These are phyloP conservation scores for Glycyrrhiza uralensis DNA, from an alignment of 306 rosid genomes.

Conservation along the genomic window DNA sequence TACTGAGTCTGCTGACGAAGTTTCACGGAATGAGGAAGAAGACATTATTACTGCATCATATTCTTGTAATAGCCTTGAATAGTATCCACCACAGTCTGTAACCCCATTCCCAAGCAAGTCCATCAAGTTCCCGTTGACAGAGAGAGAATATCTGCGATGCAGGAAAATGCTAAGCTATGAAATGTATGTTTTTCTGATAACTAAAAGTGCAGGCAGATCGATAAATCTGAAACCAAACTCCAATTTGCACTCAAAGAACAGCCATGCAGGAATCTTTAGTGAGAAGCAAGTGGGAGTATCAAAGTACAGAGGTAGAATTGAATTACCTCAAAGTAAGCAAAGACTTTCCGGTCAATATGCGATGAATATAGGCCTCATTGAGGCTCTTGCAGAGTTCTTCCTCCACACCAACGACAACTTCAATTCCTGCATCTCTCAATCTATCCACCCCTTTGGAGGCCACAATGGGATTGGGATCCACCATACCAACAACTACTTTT, in stretches of 20 bases:
- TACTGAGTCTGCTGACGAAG: conserved; percentile 1
- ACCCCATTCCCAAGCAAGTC: conserved; percentile 65
- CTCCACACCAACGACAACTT: conserved; percentile 70
- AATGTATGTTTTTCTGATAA: background rate
- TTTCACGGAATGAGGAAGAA: conserved; percentile 46
- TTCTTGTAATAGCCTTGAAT: conserved; percentile 70
- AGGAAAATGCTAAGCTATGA: conserved; percentile 20
- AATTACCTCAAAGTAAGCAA: conserved; percentile 67
- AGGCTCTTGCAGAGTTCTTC: conserved; percentile 74
- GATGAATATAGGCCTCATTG: conserved; percentile 74
- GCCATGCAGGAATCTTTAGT: background rate
- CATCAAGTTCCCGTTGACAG: conserved; percentile 61
- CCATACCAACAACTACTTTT: conserved; percentile 87
- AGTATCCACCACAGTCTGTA: conserved; percentile 60
- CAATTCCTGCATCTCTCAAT: conserved; percentile 75
- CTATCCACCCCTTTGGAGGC: conserved; percentile 70
- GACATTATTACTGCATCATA: conserved; percentile 66
- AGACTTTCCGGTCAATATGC: conserved; percentile 62
- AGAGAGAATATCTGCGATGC: conserved; percentile 69
- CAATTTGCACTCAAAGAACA: background rate
- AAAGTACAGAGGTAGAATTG: background rate
- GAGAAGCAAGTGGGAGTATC: background rate
- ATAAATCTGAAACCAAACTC: background rate
- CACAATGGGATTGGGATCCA: conserved; percentile 90
- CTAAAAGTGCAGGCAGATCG: background rate